A percentile compares a stretch with the other conserved stretches of the same genome.
phyloP scores from a whole-genome alignment of 192 early-diverging fungal genomes.

The Funneliformis geosporum region DNA sequence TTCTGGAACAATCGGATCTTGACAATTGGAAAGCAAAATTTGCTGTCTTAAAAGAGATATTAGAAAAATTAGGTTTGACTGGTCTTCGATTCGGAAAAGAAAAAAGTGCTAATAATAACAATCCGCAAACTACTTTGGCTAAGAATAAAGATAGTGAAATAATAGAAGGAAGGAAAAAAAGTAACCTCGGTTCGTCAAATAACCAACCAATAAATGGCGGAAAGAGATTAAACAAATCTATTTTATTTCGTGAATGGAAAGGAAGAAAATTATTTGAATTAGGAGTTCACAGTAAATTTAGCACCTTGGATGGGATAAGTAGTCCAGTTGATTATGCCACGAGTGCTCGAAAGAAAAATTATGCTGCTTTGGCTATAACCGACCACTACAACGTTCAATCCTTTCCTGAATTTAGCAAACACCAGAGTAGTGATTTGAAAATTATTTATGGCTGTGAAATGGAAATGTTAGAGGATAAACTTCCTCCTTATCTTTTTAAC shows the following conservation, averaged over 20 bases:
- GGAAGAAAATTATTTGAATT: slow-evolving; percentile 6
- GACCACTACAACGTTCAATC: slow-evolving; percentile 5
- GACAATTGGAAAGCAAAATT: neutral
- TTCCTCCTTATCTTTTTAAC: slow-evolving; percentile 11
- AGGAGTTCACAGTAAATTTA: slow-evolving; percentile 9
- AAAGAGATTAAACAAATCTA: neutral
- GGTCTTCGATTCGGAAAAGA: neutral
- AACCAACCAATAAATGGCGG: too few relatives aligned
- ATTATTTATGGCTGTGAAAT: slow-evolving; percentile 12
- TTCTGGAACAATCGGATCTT: too few relatives aligned
- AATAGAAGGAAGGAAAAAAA: too few relatives aligned
- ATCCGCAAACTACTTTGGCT: too few relatives aligned
- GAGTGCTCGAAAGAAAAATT: neutral
- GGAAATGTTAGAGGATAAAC: slow-evolving; percentile 6
- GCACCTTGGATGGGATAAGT: slow-evolving; percentile 7
- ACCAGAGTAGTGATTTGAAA: neutral
- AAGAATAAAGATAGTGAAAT: too few relatives aligned
- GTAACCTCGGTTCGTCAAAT: too few relatives aligned
- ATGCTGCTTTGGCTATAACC: neutral
- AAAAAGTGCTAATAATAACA: neutral
- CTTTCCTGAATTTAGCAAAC: slow-evolving; percentile 8
- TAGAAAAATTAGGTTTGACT: neutral
- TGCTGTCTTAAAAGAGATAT: neutral
- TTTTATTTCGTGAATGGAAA: neutral
- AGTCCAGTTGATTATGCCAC: neutral